These are phyloP conservation scores for Nemania abortiva DNA, from an alignment of 2,329 filamentous ascomycete species.

Conservation along the genomic window DNA sequence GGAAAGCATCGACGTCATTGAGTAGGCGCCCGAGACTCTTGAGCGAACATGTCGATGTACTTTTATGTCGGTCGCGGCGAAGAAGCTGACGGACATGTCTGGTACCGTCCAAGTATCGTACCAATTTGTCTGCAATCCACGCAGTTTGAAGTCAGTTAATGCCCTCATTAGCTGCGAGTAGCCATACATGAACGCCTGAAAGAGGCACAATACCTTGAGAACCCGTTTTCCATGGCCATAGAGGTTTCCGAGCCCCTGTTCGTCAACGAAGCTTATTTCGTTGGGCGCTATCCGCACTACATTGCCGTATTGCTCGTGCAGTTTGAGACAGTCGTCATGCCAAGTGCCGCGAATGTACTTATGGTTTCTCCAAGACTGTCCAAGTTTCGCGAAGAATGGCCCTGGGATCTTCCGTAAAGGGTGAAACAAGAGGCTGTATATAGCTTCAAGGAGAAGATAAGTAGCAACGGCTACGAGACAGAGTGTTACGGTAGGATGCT, in stretches of 20 bases:
- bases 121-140: background rate
- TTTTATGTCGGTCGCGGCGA: background rate
- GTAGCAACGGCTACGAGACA: background rate
- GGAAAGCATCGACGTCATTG: background rate
- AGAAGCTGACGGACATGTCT: background rate
- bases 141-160: background rate
- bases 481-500: background rate
- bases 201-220: background rate
- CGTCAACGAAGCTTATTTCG: slow-evolving; percentile 1
- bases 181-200: background rate
- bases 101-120: slow-evolving; percentile 3
- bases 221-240: background rate
- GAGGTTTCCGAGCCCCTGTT: background rate
- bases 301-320: background rate
- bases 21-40: background rate
- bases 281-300: slow-evolving; percentile 5
- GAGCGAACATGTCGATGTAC: background rate
- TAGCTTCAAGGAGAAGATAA: background rate
- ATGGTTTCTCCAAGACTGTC: background rate
- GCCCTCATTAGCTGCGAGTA: background rate
- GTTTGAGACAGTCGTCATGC: background rate
- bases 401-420: slow-evolving; percentile 4
- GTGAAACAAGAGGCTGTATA: background rate
- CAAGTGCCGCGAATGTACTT: background rate
- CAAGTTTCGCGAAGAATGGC: background rate